phyloP scores from a whole-genome alignment of 2,329 filamentous ascomycete genomes.

The Sclerotiophoma versabilis region DNA sequence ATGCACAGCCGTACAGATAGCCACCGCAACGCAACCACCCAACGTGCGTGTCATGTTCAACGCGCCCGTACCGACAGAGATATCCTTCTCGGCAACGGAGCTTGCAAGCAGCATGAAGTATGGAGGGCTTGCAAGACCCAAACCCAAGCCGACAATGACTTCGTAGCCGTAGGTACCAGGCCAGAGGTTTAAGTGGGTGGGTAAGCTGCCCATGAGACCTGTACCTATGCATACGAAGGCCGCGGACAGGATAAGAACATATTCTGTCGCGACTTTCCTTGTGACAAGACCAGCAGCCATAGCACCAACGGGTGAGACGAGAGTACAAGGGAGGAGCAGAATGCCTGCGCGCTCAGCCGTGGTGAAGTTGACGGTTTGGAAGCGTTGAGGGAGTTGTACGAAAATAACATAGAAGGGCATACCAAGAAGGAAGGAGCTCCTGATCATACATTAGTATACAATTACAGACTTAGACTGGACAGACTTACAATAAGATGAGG shows the following conservation, averaged over 20 bases:
- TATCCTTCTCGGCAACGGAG: conserved; percentile 32
- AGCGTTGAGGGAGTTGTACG: conserved; percentile 44
- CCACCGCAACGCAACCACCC: conserved; percentile 41
- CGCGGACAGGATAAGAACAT: conserved; percentile 28
- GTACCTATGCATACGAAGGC: conserved; percentile 32
- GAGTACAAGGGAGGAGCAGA: conserved; percentile 37
- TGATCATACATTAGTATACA: conserved; percentile 2
- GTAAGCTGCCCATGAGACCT: conserved; percentile 38
- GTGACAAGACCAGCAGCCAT: conserved; percentile 31
- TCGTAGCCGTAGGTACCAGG: conserved; percentile 38
- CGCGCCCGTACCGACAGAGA: conserved; percentile 38
- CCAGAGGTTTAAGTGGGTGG: conserved; percentile 25
- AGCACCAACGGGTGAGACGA: conserved; percentile 38
- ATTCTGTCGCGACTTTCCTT: conserved; percentile 31
- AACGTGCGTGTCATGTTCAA: conserved; percentile 45
- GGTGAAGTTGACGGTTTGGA: conserved; percentile 42
- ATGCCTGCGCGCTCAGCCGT: conserved; percentile 42
- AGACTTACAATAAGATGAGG: conserved; percentile 31
- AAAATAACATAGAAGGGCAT: conserved; percentile 40
- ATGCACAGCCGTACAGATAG: conserved; percentile 42
- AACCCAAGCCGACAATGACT: conserved; percentile 36
- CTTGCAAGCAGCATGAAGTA: conserved; percentile 39
- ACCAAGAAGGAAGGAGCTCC: conserved; percentile 37
- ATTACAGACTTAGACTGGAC: background rate
- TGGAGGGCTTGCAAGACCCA: conserved; percentile 36